Evolutionary conservation across 2,329 filamentous ascomycete species (phyloP), one percentile per base, ranked within the genome.

Genomic region (Epichloe glyceriae): DNA sequence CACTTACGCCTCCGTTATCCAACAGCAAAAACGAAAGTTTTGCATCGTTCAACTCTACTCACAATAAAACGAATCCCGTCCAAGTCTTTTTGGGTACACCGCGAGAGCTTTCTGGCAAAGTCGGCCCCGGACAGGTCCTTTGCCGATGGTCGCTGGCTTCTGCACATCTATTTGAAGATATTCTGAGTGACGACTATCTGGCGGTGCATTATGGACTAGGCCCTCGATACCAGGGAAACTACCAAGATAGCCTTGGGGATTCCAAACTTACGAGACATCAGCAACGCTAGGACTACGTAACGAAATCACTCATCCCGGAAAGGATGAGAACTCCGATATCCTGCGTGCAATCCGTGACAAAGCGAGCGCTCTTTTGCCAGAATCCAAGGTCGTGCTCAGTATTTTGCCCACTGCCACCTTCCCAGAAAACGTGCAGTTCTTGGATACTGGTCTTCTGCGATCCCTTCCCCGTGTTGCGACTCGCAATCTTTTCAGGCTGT

Each of bases 1-100:
- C 93, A 2, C 76, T 80, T n/a, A 70, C 76, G 46, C 88, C 91
- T 14, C 82, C 84, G 2, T 70, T 80, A 26, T 75, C 80, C 42
- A 79, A 79, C 54, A 71, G 70, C 11, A 80, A 75, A 58, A 78
- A 79, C 38, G 82, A 86, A 53, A 85, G 81, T 61, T 86, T 86
- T 61, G 78, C 82, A 10, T 84, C 83, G 0, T 82, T 87, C 57
- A 78, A 80, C 22, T 83, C 78, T 0, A 74, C 69, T 63, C 65
- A 67, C 35, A 65, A 66, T 54, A 82, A 79, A 56, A 74, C 74
- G 40, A 80, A 81, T 52, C 82, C 87, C 2, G 85, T 97, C 2
- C 88, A 97, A 63, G 88, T 89, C 1, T 98, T 98, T 59, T 70
- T 98, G 37, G 94, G 93, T 5, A 98, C 94, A 0, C 93, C 93